Evolutionary conservation across 108 stramenopile genomes (phyloP), one percentile per base, ranked within the genome.

Genomic region (Fistulifera pelliculosa): DNA sequence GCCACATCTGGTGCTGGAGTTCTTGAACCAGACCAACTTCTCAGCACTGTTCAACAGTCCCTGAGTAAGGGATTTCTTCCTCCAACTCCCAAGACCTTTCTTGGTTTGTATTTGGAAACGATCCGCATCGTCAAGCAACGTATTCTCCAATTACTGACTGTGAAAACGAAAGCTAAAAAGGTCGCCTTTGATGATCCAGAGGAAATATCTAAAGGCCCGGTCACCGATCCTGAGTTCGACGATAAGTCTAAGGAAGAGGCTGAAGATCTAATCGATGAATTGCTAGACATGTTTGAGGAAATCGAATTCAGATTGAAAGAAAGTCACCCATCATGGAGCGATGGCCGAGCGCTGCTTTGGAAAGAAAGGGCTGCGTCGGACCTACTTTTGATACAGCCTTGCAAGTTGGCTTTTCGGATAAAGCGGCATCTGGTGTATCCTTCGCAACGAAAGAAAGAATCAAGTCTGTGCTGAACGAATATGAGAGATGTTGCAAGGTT

Each of bases 241-340:
- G 63, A 73, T 2, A 56, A 73, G 13, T 40, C 45, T 2, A 57
- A 45, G 55, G 63, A 81, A 45, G 93, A 94, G 45, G 57, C 85
- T 11, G 58, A 79, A 60, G 86, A 90, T 59, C 49, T 86, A 26
- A 64, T 77, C 22, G 77, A 77, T 58, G 93, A 94, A 49, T 60
- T 85, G 17, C 63, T 74, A 27, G 88, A 90, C 26, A 69, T 90
- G 64, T 90, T 75, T 58, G 84, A 84, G 38, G 78, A 71, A 27
- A 61, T 76, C 11, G 84, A 86, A 43, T 43, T 41, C 8, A 83
- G 70, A 58, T 57, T 93, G 27, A 56, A 60, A 31, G 70, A 81
- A 42, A 60, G 71, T 26, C 66, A 75, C 43, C 16, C 57, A 12
- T 56, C 60, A 21, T 76, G 71, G 74, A 31, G 57, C n/a, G 78